Evolutionary conservation across 1,139 yeast species (phyloP).

Genomic region (Pichia inconspicua): DNA sequence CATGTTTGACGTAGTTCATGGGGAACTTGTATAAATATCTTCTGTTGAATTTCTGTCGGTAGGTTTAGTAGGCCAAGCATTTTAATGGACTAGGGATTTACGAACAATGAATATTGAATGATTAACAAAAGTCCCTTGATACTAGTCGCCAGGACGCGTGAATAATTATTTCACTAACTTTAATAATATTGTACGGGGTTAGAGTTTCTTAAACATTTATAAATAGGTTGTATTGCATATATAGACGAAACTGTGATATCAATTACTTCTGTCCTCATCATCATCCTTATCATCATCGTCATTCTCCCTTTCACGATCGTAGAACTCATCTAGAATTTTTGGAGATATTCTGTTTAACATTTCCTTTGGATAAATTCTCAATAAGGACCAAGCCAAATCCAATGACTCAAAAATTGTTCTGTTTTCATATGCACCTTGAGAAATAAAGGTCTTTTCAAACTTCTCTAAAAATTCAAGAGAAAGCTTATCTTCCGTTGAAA

Average conservation of each 20-base stretch:
- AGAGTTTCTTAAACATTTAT: neutral
- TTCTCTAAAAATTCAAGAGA: conserved; percentile 96
- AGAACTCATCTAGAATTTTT: conserved; percentile 89
- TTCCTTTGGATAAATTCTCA: conserved; percentile 98
- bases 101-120: neutral
- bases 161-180: too few species aligned
- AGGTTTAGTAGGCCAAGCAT: conserved; percentile 23
- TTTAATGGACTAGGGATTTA: neutral
- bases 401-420: conserved; percentile 90
- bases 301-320: conserved; percentile 74
- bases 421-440: conserved; percentile 95
- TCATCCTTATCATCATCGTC: conserved; percentile 41
- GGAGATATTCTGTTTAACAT: conserved; percentile 97
- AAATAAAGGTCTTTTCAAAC: conserved; percentile 88
- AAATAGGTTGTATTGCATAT: neutral
- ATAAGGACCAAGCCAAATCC: conserved; percentile 96
- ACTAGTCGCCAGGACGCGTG: too few species aligned
- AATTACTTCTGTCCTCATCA: conserved; percentile 2
- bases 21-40: conserved; percentile 37
- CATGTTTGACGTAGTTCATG: conserved; percentile 30
- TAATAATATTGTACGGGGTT: too few species aligned
- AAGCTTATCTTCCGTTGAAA: conserved; percentile 93
- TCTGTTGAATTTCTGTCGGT: conserved; percentile 46
- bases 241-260: neutral
- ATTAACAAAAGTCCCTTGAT: too few species aligned